Evolutionary conservation across 176 grass and related monocot genomes (phyloP), one percentile per base, ranked within the genome.

Genomic region (Guadua angustifolia): DNA sequence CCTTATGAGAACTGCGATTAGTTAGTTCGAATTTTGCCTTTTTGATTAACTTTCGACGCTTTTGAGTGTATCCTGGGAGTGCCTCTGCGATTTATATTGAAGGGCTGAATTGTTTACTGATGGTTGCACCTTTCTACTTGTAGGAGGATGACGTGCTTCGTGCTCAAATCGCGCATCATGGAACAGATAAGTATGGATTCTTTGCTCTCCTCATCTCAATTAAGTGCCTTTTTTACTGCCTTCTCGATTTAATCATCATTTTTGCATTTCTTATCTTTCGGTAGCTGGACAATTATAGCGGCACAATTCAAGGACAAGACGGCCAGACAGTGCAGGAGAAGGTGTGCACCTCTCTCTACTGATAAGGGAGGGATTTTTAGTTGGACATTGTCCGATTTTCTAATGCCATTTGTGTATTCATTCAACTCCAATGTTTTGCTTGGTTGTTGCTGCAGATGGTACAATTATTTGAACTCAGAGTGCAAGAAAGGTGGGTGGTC

Each of bases 401-500:
- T 75, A 18, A 45, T 40, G 56, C 46, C 65, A 42, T 78, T 18
- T 66, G 69, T 17, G 2, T 71, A 9, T 9, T 69, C 50, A 16
- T 33, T 26, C 46, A 38, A 57, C 39, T 77, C 19, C 29, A 65
- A 66, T 74, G 49, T 35, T 61, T 46, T 29, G n/a, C 26, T 50
- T 15, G 66, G 0, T 60, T 73, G n/a, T 19, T 74, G 64, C 88
- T 58, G 73, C 79, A 99, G 97, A 78, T 95, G 97, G 97, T 92
- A 92, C 64, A 94, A 92, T 78, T 99, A 96, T 71, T 86, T 99
- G 88, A 99, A 99, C 91, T 89, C 93, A 2, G 97, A 99, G 75
- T 99, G 93, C 73, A 99, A 99, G 83, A 99, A 94, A 92, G 97
- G 97, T 11, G 97, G 97, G 47, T 99, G 97, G 93, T 99, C 97